Evolutionary conservation across 495 filamentous ascomycete genomes (phyloP).

Genomic region (Daldinia concentrica): DNA sequence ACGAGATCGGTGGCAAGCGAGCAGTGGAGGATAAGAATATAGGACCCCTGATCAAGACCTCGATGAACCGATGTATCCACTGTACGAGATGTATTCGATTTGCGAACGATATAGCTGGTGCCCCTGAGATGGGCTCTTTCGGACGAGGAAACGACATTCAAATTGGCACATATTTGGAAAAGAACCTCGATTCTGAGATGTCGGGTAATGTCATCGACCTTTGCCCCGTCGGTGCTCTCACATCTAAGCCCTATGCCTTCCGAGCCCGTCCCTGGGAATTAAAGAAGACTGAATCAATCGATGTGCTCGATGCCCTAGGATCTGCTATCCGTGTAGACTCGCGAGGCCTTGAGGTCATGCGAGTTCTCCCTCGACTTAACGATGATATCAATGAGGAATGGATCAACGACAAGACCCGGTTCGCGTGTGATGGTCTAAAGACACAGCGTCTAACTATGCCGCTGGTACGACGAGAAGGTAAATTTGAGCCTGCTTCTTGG

Average conservation of each 20-base stretch:
- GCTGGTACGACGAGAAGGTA: constrained; percentile 83
- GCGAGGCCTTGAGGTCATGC: constrained; percentile 95
- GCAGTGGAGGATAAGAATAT: constrained; percentile 99
- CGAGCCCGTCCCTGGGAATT: constrained; percentile 96
- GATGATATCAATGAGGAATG: constrained; percentile 99
- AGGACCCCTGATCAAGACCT: constrained; percentile 97
- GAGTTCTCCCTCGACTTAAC: constrained; percentile 88
- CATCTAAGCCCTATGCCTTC: constrained; percentile 97
- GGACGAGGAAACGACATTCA: constrained; percentile 97
- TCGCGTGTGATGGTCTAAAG: constrained; percentile 96
- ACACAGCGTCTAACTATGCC: constrained; percentile 94
- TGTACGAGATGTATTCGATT: constrained; percentile 98
- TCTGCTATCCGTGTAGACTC: constrained; percentile 94
- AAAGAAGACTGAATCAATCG: constrained; percentile 90
- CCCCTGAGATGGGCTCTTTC: constrained; percentile 90
- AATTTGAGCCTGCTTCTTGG: constrained; percentile 91
- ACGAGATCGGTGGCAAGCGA: constrained; percentile 93
- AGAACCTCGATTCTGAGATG: constrained; percentile 88
- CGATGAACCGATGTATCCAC: constrained; percentile 99
- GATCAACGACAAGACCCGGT: constrained; percentile 98
- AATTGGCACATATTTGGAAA: constrained; percentile 97
- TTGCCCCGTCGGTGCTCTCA: constrained; percentile 95
- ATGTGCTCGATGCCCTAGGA: constrained; percentile 90
- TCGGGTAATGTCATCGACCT: constrained; percentile 98
- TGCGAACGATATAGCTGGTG: constrained; percentile 95